A percentile compares a stretch with the other conserved stretches of the same genome.
These are phyloP conservation scores for Debaryomycetaceae sp. DNA, from an alignment of 1,139 yeast genomes.

Conservation along the genomic window DNA sequence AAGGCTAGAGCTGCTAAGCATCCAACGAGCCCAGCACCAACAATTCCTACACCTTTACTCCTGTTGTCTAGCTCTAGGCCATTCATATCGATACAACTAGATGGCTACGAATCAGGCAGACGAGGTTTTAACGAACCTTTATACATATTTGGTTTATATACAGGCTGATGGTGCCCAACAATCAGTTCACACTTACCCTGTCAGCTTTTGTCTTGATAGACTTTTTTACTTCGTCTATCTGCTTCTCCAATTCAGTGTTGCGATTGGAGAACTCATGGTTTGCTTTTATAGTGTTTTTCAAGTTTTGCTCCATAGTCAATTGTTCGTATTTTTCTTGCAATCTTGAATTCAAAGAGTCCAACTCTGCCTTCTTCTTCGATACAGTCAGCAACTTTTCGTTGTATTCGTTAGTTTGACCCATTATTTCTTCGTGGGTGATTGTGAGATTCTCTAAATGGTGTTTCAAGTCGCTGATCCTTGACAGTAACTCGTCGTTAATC, in stretches of 20 bases:
- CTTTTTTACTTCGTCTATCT: slow-evolving; percentile 22
- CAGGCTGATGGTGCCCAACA: not conserved
- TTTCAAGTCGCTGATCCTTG: slow-evolving; percentile 25
- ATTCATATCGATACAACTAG: not conserved
- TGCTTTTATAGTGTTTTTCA: slow-evolving; percentile 44
- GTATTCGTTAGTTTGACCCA: slow-evolving; percentile 32
- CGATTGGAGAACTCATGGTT: slow-evolving; percentile 39
- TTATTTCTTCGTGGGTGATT: slow-evolving; percentile 38
- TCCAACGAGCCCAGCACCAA: slow-evolving; percentile 91
- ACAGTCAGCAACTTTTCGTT: slow-evolving; percentile 24
- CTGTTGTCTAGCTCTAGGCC: not conserved
- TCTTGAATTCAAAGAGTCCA: slow-evolving; percentile 14
- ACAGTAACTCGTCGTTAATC: slow-evolving; percentile 31
- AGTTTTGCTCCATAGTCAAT: slow-evolving; percentile 44
- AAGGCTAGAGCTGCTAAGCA: slow-evolving; percentile 81
- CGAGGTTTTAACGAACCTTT: not conserved
- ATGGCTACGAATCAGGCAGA: too few species aligned
- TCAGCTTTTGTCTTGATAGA: slow-evolving; percentile 17
- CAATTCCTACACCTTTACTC: slow-evolving; percentile 42
- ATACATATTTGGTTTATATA: not conserved
- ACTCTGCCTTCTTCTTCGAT: slow-evolving; percentile 17
- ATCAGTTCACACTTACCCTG: slow-evolving; percentile 7
- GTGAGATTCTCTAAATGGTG: slow-evolving; percentile 30
- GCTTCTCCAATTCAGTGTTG: slow-evolving; percentile 35
- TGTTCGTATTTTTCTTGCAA: slow-evolving; percentile 31